Conservation (phyloP, 768 basidiomycete species). For the Kwoniella sp. region DNA sequence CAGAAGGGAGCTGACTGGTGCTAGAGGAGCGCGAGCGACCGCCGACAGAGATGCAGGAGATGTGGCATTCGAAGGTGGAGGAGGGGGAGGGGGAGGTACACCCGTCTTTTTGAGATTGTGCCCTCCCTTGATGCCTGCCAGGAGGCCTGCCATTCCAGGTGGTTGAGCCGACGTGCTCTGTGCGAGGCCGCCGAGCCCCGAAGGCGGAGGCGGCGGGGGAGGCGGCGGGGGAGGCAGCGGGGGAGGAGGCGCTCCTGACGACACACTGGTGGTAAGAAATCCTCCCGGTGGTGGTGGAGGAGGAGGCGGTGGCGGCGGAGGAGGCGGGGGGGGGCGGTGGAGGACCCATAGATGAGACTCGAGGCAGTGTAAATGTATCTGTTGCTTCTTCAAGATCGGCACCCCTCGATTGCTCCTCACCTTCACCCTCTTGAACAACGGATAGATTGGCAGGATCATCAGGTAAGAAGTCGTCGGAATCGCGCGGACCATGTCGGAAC, state of each 20-base stretch:
- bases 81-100: constrained; percentile 9
- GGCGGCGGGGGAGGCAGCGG: constrained; percentile 34
- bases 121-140: constrained; percentile 51
- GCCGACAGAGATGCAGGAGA: constrained; percentile 16
- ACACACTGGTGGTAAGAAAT: constrained; percentile 17
- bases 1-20: constrained; percentile 49
- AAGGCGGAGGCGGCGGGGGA: constrained; percentile 29
- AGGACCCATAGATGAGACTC: constrained; percentile 49
- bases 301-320: constrained; percentile 33
- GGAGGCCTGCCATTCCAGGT: constrained; percentile 43
- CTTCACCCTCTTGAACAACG: constrained; percentile 26
- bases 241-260: constrained; percentile 6
- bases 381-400: not conserved
- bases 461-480: constrained; percentile 31
- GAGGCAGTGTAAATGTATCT: not conserved
- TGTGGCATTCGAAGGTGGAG: constrained; percentile 14
- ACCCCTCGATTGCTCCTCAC: constrained; percentile 21
- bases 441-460: constrained; percentile 32
- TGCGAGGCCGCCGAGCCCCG: constrained; percentile 7
- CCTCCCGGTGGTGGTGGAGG: constrained; percentile 21
- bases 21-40: constrained; percentile 36
- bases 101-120: constrained; percentile 40
- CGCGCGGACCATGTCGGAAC: constrained; percentile 19
- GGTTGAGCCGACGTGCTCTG: not conserved
- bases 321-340: constrained; percentile 33